Evolutionary conservation across 768 basidiomycete species (phyloP).

Genomic region (Dioszegia aurantiaca): DNA sequence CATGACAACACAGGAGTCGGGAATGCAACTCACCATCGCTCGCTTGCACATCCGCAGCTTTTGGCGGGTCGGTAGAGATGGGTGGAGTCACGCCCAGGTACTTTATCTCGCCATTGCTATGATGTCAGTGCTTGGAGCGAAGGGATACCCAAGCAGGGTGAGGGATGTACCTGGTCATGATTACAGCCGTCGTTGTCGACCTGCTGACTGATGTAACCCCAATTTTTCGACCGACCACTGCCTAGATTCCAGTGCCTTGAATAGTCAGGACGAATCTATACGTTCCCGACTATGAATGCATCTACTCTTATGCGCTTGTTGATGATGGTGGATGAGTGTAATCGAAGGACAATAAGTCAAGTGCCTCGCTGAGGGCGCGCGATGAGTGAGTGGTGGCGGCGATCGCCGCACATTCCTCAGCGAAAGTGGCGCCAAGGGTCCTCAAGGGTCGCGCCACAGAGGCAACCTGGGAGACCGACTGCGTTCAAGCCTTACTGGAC

Average conservation of each 20-base stretch:
- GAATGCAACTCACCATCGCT: slow-evolving; percentile 37
- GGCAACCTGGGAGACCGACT: too few relatives aligned
- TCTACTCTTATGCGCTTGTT: not conserved
- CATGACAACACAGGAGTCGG: not conserved
- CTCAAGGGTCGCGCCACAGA: too few relatives aligned
- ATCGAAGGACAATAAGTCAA: too few relatives aligned
- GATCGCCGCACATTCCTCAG: not conserved
- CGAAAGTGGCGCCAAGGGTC: slow-evolving; percentile 1
- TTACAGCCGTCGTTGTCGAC: too few relatives aligned
- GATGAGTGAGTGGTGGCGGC: not conserved
- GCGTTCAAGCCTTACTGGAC: too few relatives aligned
- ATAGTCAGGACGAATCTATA: too few relatives aligned
- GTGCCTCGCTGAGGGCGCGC: too few relatives aligned
- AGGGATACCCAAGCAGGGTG: slow-evolving; percentile 15
- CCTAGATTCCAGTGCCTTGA: too few relatives aligned
- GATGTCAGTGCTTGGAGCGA: not conserved
- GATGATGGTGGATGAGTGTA: too few relatives aligned
- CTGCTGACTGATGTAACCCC: too few relatives aligned
- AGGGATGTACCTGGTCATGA: not conserved
- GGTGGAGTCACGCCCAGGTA: slow-evolving; percentile 50
- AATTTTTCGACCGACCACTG: too few relatives aligned
- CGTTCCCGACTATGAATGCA: too few relatives aligned
- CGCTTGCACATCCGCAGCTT: slow-evolving; percentile 39
- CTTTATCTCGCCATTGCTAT: slow-evolving; percentile 28
- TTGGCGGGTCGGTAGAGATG: slow-evolving; percentile 49